phyloP scores from a whole-genome alignment of 345 rosid species.

The Salix suchowensis region DNA sequence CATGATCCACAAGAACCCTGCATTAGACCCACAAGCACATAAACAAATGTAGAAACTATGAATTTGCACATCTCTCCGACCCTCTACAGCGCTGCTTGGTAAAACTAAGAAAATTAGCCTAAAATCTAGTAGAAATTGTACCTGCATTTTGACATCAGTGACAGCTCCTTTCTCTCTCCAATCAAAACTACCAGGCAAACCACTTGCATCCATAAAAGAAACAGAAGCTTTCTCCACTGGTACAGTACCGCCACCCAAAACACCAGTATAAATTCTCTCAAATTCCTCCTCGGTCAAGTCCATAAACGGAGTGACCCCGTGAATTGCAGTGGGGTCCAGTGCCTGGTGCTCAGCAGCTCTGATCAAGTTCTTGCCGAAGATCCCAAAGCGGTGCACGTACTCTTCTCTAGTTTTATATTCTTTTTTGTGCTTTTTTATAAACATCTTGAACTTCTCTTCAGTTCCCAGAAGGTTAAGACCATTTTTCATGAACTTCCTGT shows the following conservation, averaged over 20 bases:
- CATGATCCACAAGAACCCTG: slow-evolving; percentile 88
- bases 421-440: slow-evolving; percentile 53
- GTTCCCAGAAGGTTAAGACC: slow-evolving; percentile 16
- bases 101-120: not conserved
- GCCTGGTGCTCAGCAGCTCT: slow-evolving; percentile 78
- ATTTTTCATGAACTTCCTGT: not conserved
- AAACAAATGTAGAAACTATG: not conserved
- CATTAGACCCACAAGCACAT: not conserved
- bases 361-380: slow-evolving; percentile 61
- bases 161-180: slow-evolving; percentile 91
- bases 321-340: slow-evolving; percentile 67
- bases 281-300: slow-evolving; percentile 80
- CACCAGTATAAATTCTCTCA: slow-evolving; percentile 53
- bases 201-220: slow-evolving; percentile 35
- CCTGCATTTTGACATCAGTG: slow-evolving; percentile 84
- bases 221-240: not conserved
- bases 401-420: slow-evolving; percentile 58
- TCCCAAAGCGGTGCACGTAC: slow-evolving; percentile 60
- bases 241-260: slow-evolving; percentile 6
- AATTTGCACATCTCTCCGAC: not conserved
- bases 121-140: not conserved
- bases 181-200: slow-evolving; percentile 69
- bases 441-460: slow-evolving; percentile 49
- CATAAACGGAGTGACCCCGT: slow-evolving; percentile 75
- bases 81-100: not conserved